Evolutionary conservation across 129 eudicot genomes (phyloP).

Genomic region (Saussurea involucrata): DNA sequence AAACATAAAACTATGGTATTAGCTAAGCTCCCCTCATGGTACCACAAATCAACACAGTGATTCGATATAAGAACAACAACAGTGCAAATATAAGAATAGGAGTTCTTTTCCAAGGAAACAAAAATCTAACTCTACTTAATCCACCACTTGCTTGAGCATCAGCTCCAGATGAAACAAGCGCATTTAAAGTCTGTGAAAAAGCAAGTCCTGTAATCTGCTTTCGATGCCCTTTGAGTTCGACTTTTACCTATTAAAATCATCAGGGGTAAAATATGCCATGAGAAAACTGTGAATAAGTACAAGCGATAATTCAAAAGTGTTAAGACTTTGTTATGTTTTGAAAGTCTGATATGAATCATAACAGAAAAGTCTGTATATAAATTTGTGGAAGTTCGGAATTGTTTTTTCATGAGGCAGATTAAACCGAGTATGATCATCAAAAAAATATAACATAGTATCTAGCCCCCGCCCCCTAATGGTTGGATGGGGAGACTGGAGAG

Average conservation of each 20-base stretch:
- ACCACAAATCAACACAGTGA: neutral
- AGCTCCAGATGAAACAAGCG: constrained; percentile 74
- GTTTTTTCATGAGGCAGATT: too few species aligned
- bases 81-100: neutral
- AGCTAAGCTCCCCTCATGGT: neutral
- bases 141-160: constrained; percentile 72
- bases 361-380: too few species aligned
- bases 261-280: neutral
- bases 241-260: constrained; percentile 49
- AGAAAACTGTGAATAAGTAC: neutral
- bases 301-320: neutral
- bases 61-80: neutral
- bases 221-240: constrained; percentile 73
- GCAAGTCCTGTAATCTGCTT: constrained; percentile 79
- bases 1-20: neutral
- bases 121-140: neutral
- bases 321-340: too few species aligned
- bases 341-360: too few species aligned
- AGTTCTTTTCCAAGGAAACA: neutral
- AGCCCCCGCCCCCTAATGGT: too few species aligned
- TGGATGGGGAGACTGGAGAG: too few species aligned
- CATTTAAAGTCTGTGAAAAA: constrained; percentile 60
- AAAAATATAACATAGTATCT: too few species aligned
- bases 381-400: too few species aligned
- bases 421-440: too few species aligned